A percentile compares a stretch with the other conserved stretches of the same genome.
Evolutionary conservation across 2,329 filamentous ascomycete genomes (phyloP).

Genomic region (Aspergillus glaucus): DNA sequence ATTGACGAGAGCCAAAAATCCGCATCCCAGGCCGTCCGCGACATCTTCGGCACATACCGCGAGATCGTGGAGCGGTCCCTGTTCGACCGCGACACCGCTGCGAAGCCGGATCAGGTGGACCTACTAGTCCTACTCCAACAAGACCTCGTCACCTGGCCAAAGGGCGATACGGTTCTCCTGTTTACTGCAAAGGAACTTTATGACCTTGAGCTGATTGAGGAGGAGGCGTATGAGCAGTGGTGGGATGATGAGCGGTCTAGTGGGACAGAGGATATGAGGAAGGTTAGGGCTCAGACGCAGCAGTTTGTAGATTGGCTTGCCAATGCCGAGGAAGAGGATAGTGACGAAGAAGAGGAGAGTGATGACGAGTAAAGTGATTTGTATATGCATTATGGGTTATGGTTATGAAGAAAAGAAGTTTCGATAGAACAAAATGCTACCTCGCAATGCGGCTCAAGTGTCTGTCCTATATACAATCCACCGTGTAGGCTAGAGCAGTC

Average conservation of each 20-base stretch:
- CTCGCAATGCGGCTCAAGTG: slow-evolving; percentile 1
- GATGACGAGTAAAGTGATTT: slow-evolving; percentile 29
- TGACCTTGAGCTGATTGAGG: slow-evolving; percentile 74
- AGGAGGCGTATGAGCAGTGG: slow-evolving; percentile 83
- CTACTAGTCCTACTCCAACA: slow-evolving; percentile 76
- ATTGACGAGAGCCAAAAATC: slow-evolving; percentile 52
- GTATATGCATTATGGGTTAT: neutral
- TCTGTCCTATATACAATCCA: too few relatives aligned
- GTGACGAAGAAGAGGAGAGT: slow-evolving; percentile 58
- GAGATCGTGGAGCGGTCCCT: slow-evolving; percentile 55
- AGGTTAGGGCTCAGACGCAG: slow-evolving; percentile 65
- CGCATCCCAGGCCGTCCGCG: slow-evolving; percentile 58
- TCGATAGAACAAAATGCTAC: too few relatives aligned
- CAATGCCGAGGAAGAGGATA: slow-evolving; percentile 64
- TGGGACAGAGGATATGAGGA: slow-evolving; percentile 61
- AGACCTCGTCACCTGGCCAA: slow-evolving; percentile 62
- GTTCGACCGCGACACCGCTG: slow-evolving; percentile 48
- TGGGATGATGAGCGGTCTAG: slow-evolving; percentile 70
- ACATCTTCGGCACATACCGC: slow-evolving; percentile 59
- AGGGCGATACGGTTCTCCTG: slow-evolving; percentile 63
- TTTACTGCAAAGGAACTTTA: slow-evolving; percentile 80
- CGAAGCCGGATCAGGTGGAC: slow-evolving; percentile 69
- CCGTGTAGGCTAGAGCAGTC: too few relatives aligned
- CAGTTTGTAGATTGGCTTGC: slow-evolving; percentile 79
- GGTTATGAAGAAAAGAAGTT: neutral